phyloP scores from a whole-genome alignment of 768 basidiomycete species.

The Leccinellum albellum region DNA sequence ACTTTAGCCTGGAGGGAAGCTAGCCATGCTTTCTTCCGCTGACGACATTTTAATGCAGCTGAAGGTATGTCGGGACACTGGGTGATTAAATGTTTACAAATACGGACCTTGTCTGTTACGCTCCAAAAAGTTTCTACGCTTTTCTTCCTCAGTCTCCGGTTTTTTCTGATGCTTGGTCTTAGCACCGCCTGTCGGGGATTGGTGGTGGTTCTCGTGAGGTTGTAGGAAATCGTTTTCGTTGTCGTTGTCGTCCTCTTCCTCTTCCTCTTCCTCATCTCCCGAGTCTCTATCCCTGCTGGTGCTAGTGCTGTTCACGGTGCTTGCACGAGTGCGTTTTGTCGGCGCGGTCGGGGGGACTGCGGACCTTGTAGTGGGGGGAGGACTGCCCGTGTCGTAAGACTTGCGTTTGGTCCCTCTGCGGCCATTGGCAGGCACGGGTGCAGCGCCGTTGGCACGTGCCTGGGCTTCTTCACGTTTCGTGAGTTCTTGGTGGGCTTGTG shows the following conservation, averaged over 20 bases:
- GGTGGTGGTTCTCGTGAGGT: slow-evolving; percentile 22
- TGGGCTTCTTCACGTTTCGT: slow-evolving; percentile 91
- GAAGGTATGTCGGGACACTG: slow-evolving; percentile 6
- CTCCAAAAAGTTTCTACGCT: slow-evolving; percentile 93
- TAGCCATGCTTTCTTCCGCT: slow-evolving; percentile 98
- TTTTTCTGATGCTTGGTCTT: slow-evolving; percentile 49
- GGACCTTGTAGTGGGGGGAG: slow-evolving; percentile 24
- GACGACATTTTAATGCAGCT: slow-evolving; percentile 99
- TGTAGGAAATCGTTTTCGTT: slow-evolving; percentile 32
- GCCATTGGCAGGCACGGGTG: slow-evolving; percentile 26
- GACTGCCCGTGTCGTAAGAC: slow-evolving; percentile 45
- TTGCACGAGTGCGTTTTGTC: slow-evolving; percentile 38
- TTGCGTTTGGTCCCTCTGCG: slow-evolving; percentile 71
- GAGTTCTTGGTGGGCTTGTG: slow-evolving; percentile 94
- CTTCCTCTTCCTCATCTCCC: slow-evolving; percentile 35
- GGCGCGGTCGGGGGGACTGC: slow-evolving; percentile 22
- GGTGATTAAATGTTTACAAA: not conserved
- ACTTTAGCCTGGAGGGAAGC: slow-evolving; percentile 89
- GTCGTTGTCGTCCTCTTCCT: slow-evolving; percentile 40
- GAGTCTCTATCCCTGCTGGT: slow-evolving; percentile 36
- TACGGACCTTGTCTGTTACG: slow-evolving; percentile 88
- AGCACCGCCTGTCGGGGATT: slow-evolving; percentile 5
- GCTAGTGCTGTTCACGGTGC: slow-evolving; percentile 30
- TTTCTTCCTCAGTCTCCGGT: slow-evolving; percentile 97
- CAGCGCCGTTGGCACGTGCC: slow-evolving; percentile 49